These are phyloP conservation scores for Urochloa ruziziensis DNA, from an alignment of 176 grass and related monocot genomes.

Conservation along the genomic window DNA sequence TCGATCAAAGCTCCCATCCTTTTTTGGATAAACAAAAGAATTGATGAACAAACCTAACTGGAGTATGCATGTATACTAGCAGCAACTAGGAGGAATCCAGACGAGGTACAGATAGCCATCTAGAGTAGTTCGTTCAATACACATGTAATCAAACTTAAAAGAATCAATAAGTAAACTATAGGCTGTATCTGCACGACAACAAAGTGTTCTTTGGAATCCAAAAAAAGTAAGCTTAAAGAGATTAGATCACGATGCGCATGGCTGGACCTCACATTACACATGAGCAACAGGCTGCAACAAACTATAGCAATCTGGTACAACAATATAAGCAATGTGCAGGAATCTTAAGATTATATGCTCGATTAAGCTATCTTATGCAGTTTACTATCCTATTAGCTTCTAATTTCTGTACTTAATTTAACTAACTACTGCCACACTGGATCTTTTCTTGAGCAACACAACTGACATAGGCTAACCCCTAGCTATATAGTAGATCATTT, in stretches of 20 bases:
- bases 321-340: background rate
- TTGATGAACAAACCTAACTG: conserved; percentile 12
- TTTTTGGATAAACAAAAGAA: conserved; percentile 24
- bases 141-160: background rate
- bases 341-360: background rate
- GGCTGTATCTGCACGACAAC: conserved; percentile 16
- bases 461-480: background rate
- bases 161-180: background rate
- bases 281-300: background rate
- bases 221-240: conserved; percentile 14
- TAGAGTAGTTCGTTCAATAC: background rate
- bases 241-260: conserved; percentile 13
- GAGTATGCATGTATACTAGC: background rate
- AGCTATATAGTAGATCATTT: background rate
- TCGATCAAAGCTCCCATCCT: conserved; percentile 31
- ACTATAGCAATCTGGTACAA: background rate
- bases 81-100: conserved; percentile 37
- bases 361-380: background rate
- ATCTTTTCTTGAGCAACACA: background rate
- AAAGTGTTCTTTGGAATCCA: background rate
- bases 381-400: conserved; percentile 8
- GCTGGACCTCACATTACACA: conserved; percentile 32
- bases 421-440: background rate
- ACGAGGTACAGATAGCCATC: conserved; percentile 24
- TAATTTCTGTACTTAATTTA: background rate